A percentile compares a stretch with the other conserved stretches of the same genome.
Evolutionary conservation across 352 stramenopile genomes (phyloP).

Genomic region (Globisporangium acanthophoron): DNA sequence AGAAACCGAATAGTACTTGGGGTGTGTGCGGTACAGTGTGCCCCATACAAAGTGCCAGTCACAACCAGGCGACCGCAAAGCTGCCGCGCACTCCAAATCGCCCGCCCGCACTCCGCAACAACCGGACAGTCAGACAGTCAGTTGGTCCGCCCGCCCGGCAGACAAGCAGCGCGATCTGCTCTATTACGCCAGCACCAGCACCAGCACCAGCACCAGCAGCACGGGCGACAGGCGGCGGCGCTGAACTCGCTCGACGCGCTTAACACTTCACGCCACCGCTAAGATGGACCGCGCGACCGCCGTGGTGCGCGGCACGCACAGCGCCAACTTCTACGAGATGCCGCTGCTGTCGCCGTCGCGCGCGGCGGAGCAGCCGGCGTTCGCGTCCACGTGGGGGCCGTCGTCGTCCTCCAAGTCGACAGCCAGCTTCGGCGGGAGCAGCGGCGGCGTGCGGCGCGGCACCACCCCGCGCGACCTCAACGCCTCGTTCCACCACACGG

Average conservation of each 20-base stretch:
- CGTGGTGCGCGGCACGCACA: conserved; percentile 51
- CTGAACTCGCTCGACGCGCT: neutral
- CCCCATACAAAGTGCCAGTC: conserved; percentile 1
- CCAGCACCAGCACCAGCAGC: neutral
- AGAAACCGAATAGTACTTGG: too few relatives aligned
- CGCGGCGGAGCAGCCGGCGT: conserved; percentile 4
- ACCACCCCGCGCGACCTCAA: conserved; percentile 33
- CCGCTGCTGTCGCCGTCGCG: conserved; percentile 24
- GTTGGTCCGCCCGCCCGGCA: neutral
- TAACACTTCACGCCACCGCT: neutral
- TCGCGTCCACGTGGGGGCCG: conserved; percentile 16
- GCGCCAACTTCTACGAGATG: conserved; percentile 60
- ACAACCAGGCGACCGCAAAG: neutral
- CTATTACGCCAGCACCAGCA: neutral
- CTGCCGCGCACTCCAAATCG: too few relatives aligned
- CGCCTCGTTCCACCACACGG: conserved; percentile 21
- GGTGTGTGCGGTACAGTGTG: neutral
- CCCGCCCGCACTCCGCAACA: neutral
- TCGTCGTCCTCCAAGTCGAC: conserved; percentile 16
- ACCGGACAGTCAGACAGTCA: neutral
- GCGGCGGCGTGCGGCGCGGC: conserved; percentile 30
- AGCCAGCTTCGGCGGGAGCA: neutral
- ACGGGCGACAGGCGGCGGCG: too few relatives aligned
- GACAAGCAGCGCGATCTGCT: neutral
- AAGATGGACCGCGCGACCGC: conserved; percentile 31